Conservation (phyloP, 495 filamentous ascomycete species). For the Annulohypoxylon moriforme region DNA sequence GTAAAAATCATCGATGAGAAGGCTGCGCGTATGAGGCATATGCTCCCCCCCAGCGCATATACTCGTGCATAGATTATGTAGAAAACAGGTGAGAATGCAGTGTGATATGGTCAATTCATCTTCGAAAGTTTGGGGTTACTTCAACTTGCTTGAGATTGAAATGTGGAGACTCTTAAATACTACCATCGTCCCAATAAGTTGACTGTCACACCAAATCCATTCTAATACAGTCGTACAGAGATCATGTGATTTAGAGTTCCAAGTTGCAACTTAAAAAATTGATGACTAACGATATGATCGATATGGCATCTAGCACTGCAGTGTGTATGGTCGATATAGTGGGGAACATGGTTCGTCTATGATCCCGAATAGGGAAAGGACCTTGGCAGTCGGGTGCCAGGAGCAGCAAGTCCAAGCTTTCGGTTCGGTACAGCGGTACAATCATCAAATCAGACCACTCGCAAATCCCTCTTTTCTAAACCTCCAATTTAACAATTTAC, state of each 20-base stretch:
- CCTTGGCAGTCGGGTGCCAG: constrained; percentile 35
- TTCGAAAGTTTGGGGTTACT: background rate
- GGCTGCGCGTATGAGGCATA: constrained; percentile 4
- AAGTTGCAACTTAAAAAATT: background rate
- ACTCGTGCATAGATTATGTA: constrained; percentile 4
- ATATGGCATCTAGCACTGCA: no score
- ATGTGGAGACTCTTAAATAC: background rate
- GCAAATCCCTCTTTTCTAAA: constrained; percentile 46
- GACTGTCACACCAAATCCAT: background rate
- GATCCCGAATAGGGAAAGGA: constrained; percentile 34
- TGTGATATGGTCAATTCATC: background rate
- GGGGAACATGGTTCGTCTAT: constrained; percentile 30
- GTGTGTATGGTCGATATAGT: background rate
- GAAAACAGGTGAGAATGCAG: constrained; percentile 15
- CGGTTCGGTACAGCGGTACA: constrained; percentile 22
- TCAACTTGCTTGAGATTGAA: background rate
- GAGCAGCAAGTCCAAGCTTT: constrained; percentile 38
- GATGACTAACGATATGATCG: constrained; percentile 7
- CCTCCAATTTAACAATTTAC: constrained; percentile 12
- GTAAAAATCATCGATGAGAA: constrained; percentile 5
- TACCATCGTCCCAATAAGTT: background rate
- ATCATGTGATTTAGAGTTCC: constrained; percentile 13
- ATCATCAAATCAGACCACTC: constrained; percentile 48
- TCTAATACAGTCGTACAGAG: constrained; percentile 3
- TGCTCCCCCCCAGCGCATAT: background rate